Conservation (phyloP, 1,139 yeast species). For the Diutina ranongensis region DNA sequence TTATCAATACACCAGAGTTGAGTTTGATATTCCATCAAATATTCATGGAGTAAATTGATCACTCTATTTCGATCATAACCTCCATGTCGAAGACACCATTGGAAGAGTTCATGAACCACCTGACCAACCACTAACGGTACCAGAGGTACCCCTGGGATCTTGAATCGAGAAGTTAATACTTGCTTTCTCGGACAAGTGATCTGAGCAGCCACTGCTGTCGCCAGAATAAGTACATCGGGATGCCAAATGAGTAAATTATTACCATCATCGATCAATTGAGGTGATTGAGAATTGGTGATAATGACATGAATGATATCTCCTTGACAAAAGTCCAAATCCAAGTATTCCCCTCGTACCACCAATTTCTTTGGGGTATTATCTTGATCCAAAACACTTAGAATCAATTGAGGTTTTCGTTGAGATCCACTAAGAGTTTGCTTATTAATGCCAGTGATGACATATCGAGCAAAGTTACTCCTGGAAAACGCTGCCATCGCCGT, state of each 20-base stretch:
- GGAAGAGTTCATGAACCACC: conserved; percentile 71
- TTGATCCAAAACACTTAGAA: not conserved
- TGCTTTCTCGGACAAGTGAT: conserved; percentile 63
- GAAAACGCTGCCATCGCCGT: not conserved
- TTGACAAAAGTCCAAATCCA: conserved; percentile 25
- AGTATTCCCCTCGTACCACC: conserved; percentile 39
- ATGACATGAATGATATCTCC: conserved; percentile 55
- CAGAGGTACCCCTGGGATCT: conserved; percentile 43
- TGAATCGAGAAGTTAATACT: conserved; percentile 44
- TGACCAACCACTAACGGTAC: conserved; percentile 64
- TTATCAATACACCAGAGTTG: not conserved
- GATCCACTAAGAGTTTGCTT: not conserved
- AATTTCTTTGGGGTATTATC: conserved; percentile 19
- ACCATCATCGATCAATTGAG: conserved; percentile 40
- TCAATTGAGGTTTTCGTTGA: not conserved
- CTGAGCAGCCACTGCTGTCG: conserved; percentile 74
- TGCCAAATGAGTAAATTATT: conserved; percentile 59
- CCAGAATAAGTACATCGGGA: conserved; percentile 74
- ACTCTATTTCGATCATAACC: not conserved
- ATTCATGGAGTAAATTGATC: not conserved
- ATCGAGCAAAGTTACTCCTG: not conserved
- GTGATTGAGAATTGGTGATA: conserved; percentile 27
- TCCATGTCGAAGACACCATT: conserved; percentile 38
- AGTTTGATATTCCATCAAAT: not conserved
- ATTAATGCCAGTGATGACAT: not conserved